Evolutionary conservation across 495 filamentous ascomycete species (phyloP).

Genomic region (Talaromyces nanjingensis): DNA sequence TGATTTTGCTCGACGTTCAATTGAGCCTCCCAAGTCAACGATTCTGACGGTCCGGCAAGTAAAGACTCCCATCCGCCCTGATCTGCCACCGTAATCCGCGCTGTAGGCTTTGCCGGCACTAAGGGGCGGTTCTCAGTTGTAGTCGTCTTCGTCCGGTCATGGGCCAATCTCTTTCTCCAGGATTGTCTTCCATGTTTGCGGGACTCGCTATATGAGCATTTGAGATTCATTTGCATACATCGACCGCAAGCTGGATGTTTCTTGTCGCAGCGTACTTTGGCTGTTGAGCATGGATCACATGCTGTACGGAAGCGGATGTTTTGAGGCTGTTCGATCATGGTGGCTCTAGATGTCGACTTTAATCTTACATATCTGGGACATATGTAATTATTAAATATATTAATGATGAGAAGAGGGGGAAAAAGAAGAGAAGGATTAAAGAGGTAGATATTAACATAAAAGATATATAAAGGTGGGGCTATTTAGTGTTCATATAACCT

Average conservation of each 20-base stretch:
- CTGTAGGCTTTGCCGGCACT: not conserved
- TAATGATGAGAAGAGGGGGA: no score
- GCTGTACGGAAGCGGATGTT: constrained; percentile 1
- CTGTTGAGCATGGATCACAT: constrained; percentile 2
- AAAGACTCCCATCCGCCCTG: not conserved
- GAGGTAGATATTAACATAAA: no score
- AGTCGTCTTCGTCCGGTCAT: not conserved
- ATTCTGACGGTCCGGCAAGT: not conserved
- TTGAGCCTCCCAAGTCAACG: not conserved
- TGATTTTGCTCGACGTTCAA: not conserved
- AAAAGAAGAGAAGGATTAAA: no score
- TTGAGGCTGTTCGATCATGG: not conserved
- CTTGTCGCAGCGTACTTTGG: constrained; percentile 7
- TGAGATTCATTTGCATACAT: not conserved
- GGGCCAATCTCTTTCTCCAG: not conserved
- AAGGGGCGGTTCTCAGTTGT: not conserved
- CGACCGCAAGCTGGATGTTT: not conserved
- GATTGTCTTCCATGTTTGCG: constrained; percentile 3
- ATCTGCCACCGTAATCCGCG: not conserved
- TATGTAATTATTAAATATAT: no score
- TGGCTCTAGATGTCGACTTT: not conserved
- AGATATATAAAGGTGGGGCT: no score
- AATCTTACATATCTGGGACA: not conserved
- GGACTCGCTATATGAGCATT: not conserved
- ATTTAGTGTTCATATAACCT: no score